These are phyloP conservation scores for Candida ovalis DNA, from an alignment of 805 yeast genomes.

Conservation along the genomic window DNA sequence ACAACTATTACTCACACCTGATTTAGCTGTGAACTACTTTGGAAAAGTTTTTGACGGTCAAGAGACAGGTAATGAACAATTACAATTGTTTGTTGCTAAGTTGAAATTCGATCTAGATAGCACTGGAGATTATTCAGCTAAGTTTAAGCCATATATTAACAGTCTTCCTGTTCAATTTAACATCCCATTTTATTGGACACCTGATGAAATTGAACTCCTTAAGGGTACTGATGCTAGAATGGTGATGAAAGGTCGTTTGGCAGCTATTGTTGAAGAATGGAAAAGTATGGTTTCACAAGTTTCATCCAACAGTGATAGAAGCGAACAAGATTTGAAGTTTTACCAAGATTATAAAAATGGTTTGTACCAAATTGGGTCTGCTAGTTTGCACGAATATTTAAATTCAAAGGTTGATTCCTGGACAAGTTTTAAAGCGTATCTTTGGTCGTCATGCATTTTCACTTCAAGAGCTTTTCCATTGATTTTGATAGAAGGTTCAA, in stretches of 20 bases:
- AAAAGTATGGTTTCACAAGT: slow-evolving; percentile 22
- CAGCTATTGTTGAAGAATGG: slow-evolving; percentile 60
- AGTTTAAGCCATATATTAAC: slow-evolving; percentile 42
- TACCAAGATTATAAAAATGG: slow-evolving; percentile 22
- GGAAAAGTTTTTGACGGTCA: slow-evolving; percentile 5
- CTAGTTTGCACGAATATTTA: slow-evolving; percentile 1
- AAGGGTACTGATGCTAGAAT: slow-evolving; percentile 69
- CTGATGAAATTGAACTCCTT: slow-evolving; percentile 45
- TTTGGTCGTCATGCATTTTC: slow-evolving; percentile 73
- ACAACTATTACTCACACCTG: slow-evolving; percentile 34
- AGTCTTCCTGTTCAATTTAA: slow-evolving; percentile 45
- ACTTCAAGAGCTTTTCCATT: slow-evolving; percentile 81
- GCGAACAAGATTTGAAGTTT: slow-evolving; percentile 22
- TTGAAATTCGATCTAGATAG: slow-evolving; percentile 34
- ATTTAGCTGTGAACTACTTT: slow-evolving; percentile 31
- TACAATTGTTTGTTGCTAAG: slow-evolving; percentile 39
- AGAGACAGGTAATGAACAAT: slow-evolving; percentile 28
- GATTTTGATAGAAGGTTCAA: slow-evolving; percentile 42
- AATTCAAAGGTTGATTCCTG: slow-evolving; percentile 34
- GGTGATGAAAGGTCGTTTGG: slow-evolving; percentile 45
- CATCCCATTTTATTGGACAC: slow-evolving; percentile 68
- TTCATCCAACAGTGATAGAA: slow-evolving; percentile 11
- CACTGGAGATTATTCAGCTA: slow-evolving; percentile 21
- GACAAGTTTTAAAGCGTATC: slow-evolving; percentile 62
- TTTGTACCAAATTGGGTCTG: neutral